phyloP scores from a whole-genome alignment of 2,329 filamentous ascomycete genomes.

The Penicillium italicum region DNA sequence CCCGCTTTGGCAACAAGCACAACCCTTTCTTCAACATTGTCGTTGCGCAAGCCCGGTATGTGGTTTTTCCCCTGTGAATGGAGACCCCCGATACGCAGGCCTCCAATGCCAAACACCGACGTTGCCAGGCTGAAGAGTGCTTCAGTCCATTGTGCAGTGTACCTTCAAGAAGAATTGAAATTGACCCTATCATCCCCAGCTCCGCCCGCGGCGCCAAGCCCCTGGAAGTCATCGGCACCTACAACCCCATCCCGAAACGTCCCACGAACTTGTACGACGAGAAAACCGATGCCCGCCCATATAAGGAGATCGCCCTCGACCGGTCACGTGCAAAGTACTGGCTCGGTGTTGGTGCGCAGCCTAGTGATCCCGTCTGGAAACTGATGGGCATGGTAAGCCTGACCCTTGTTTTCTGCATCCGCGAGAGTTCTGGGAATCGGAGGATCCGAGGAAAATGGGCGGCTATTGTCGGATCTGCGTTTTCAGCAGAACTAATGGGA shows the following conservation, averaged over 20 bases:
- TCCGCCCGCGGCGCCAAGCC: conserved; percentile 83
- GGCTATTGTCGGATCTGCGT: neutral
- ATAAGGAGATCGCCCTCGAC: conserved; percentile 92
- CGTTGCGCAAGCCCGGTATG: conserved; percentile 83
- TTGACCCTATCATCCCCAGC: conserved; percentile 44
- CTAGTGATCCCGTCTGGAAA: conserved; percentile 83
- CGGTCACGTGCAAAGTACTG: conserved; percentile 80
- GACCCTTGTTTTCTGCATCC: neutral
- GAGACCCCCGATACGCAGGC: neutral
- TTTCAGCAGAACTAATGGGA: neutral
- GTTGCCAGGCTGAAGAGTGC: neutral
- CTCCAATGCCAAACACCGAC: neutral
- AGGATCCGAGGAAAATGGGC: neutral
- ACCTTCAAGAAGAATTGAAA: neutral
- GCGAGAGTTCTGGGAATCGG: neutral
- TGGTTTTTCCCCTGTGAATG: conserved; percentile 6
- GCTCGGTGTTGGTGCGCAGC: conserved; percentile 95
- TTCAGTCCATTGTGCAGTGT: neutral
- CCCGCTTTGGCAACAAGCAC: conserved; percentile 86
- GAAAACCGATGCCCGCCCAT: conserved; percentile 58
- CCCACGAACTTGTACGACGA: conserved; percentile 49
- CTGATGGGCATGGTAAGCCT: conserved; percentile 70
- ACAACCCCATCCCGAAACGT: conserved; percentile 57
- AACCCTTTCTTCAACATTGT: conserved; percentile 97
- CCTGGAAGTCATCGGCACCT: conserved; percentile 80